These are phyloP conservation scores for Astragalus glycyphyllos DNA, from an alignment of 306 rosid species.

Conservation along the genomic window DNA sequence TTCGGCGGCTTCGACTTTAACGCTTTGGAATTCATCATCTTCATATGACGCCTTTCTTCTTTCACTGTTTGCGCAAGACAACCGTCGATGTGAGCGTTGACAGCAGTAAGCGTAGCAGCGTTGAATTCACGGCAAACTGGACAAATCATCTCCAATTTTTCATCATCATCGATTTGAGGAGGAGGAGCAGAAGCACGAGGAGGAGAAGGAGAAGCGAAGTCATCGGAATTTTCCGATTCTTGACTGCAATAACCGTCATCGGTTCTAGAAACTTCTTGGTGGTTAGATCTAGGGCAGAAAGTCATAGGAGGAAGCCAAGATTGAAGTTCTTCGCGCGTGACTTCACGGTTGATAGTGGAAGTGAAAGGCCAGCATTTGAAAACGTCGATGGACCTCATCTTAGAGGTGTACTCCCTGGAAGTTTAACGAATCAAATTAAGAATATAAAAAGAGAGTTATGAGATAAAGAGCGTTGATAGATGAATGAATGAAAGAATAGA, in stretches of 20 bases:
- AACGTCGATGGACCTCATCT: conserved; percentile 75
- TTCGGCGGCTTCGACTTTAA: conserved; percentile 64
- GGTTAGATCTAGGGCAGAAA: conserved; percentile 61
- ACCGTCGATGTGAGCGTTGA: conserved; percentile 67
- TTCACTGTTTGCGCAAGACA: conserved; percentile 61
- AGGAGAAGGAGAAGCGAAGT: conserved; percentile 8
- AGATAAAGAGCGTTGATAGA: background rate
- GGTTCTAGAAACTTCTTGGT: conserved; percentile 31
- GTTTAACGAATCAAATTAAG: background rate
- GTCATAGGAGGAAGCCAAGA: conserved; percentile 77
- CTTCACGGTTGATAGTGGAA: conserved; percentile 28
- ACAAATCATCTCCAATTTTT: conserved; percentile 64
- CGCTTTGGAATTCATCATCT: conserved; percentile 45
- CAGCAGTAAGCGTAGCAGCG: conserved; percentile 64
- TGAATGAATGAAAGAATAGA: background rate
- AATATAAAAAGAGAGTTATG: background rate
- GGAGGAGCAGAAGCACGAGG: background rate
- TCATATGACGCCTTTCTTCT: conserved; percentile 52
- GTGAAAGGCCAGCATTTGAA: conserved; percentile 79
- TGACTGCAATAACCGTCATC: background rate
- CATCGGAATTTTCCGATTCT: conserved; percentile 14
- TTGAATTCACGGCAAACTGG: conserved; percentile 72
- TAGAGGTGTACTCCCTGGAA: conserved; percentile 73
- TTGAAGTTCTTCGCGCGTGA: conserved; percentile 44
- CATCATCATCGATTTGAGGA: conserved; percentile 25